Percentiles rank a stretch among this genome's conserved stretches.
phyloP scores from a whole-genome alignment of 140 eudicot species.

The Anethum foeniculum region DNA sequence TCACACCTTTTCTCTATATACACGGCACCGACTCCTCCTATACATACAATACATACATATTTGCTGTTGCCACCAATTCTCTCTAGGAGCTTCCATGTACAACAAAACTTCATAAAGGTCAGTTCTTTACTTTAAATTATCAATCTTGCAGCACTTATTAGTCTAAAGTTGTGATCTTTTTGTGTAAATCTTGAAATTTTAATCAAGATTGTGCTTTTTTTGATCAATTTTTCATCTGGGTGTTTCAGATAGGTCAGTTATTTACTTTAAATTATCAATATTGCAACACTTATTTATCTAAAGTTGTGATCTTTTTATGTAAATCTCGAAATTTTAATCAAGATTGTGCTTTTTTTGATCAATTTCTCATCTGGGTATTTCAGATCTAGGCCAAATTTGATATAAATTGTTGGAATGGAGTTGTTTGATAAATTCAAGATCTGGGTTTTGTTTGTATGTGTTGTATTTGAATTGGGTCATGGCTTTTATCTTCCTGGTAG shows the following conservation, averaged over 20 bases:
- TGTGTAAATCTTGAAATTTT: background rate
- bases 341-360: background rate
- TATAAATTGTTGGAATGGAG: constrained; percentile 19
- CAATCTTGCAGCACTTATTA: background rate
- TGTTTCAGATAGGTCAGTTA: constrained; percentile 21
- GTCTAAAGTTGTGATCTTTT: background rate
- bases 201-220: background rate
- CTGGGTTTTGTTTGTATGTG: constrained; percentile 32
- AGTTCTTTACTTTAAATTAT: background rate
- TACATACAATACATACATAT: background rate
- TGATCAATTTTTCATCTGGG: constrained; percentile 11
- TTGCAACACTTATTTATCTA: background rate
- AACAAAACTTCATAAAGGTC: background rate
- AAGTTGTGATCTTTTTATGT: background rate
- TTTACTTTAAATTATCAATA: background rate
- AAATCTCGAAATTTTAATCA: background rate
- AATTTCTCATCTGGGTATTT: constrained; percentile 14
- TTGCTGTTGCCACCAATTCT: background rate
- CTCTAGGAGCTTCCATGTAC: background rate
- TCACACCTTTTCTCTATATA: background rate
- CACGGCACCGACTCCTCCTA: background rate
- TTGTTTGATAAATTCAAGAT: constrained; percentile 34
- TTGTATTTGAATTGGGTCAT: constrained; percentile 25
- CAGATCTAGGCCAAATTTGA: constrained; percentile 25
- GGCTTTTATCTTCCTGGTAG: constrained; percentile 68